phyloP scores from a whole-genome alignment of 2,329 filamentous ascomycete genomes.

The Penicillium sp. region DNA sequence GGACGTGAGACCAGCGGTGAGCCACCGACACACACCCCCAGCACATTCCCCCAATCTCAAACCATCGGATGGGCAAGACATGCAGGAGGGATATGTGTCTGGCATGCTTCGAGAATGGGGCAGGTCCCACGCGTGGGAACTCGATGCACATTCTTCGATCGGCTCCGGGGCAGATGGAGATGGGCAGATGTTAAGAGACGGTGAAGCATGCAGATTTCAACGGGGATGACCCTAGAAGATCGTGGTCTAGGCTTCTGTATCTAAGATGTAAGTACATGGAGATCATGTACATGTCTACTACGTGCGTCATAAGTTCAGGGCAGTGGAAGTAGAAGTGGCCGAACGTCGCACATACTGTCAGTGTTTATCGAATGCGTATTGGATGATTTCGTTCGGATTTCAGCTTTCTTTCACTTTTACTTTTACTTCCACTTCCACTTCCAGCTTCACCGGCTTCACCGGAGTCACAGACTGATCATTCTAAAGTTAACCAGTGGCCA shows the following conservation, averaged over 20 bases:
- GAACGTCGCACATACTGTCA: constrained; percentile 3
- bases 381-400: too few relatives aligned
- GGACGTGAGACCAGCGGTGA: constrained; percentile 15
- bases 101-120: constrained; percentile 22
- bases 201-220: constrained; percentile 7
- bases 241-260: not conserved
- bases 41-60: not conserved
- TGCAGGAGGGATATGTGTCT: constrained; percentile 1
- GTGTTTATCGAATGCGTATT: not conserved
- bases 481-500: not conserved
- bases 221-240: not conserved
- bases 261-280: not conserved
- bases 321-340: not conserved
- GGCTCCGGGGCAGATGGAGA: not conserved
- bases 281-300: not conserved
- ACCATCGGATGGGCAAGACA: not conserved
- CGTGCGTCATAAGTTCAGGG: not conserved
- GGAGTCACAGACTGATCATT: not conserved
- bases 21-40: not conserved
- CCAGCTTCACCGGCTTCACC: too few relatives aligned
- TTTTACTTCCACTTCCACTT: too few relatives aligned
- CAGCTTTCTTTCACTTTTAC: not conserved
- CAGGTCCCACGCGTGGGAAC: constrained; percentile 1
- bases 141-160: constrained; percentile 11
- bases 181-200: constrained; percentile 8